Base-by-base conservation (phyloP, 2,329 filamentous ascomycete species). In the Botrytis byssoidea region DNA sequence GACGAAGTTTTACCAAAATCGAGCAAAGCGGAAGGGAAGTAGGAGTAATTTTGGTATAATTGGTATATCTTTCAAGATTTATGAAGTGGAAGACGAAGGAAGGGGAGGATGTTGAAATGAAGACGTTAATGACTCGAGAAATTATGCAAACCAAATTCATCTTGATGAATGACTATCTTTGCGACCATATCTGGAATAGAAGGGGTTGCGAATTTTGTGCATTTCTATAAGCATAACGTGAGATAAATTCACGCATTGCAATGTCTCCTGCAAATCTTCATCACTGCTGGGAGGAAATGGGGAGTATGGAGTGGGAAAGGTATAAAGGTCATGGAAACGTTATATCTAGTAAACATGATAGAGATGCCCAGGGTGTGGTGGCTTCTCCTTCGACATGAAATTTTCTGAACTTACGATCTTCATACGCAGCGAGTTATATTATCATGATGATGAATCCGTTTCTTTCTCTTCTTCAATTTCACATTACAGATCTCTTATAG, bases 381-480 rank as follows among this genome's bases (percentile, higher is more conserved):
- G 76, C 74, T 72, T 70, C 72, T 75, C 75, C 73, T 69, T 73
- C 63, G 66, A 73, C 73, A 73, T 74, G 66, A 42, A 57, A 76
- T 77, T 77, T 75, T 60, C 48, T 74, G 74, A 73, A 78, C 74
- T 78, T 74, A 79, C 70, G 79, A 79, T 79, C 76, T 79, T 78
- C 77, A 78, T 78, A 78, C 76, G 75, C 78, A 80, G 79, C 79
- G 79, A 75, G 73, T 77, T 76, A 77, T 73, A 75, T 73, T 67
- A 51, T 68, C 65, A 68, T 57, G 48, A 55, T 48, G 18, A 61
- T n/a, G 32, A 73, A 70, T 73, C 73, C 73, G 51, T 77, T 78
- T 79, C 57, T 77, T 78, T 79, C 46, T 77, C 75, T 77, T 79
- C 29, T 77, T 79, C 78, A 76, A 75, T 77, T 79, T 78, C 77